Conservation (phyloP, 2,329 filamentous ascomycete species). For the Curvularia hawaiiensis region DNA sequence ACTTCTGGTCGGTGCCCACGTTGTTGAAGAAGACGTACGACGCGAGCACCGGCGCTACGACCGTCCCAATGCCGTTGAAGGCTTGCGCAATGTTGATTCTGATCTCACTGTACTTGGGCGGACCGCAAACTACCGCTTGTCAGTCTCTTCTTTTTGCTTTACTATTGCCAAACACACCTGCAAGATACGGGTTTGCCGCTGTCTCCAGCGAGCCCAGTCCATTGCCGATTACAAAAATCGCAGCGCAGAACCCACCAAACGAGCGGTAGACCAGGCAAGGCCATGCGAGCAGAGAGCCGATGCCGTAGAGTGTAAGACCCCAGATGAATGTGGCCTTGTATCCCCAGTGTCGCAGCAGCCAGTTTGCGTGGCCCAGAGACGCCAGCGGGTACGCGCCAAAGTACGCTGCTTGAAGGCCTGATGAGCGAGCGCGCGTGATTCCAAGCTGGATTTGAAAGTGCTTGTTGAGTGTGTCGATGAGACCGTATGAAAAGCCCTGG, state of each 20-base stretch:
- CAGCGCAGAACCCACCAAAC: constrained; percentile 65
- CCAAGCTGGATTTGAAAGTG: constrained; percentile 54
- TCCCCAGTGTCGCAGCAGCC: constrained; percentile 56
- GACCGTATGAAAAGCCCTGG: constrained; percentile 60
- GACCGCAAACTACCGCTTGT: constrained; percentile 55
- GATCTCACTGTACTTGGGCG: constrained; percentile 63
- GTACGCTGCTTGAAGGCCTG: constrained; percentile 56
- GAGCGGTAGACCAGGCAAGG: constrained; percentile 60
- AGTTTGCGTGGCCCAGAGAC: constrained; percentile 55
- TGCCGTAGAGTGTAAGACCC: constrained; percentile 60
- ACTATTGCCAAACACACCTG: constrained; percentile 7
- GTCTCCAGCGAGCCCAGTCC: constrained; percentile 63
- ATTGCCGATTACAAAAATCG: constrained; percentile 61
- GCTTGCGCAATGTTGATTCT: constrained; percentile 64
- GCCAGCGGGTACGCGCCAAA: constrained; percentile 58
- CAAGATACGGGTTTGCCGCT: constrained; percentile 57
- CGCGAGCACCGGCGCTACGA: constrained; percentile 64
- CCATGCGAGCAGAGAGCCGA: constrained; percentile 65
- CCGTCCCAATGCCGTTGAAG: constrained; percentile 63
- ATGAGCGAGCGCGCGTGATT: constrained; percentile 52
- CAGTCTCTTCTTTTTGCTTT: background rate
- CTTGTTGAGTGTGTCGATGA: constrained; percentile 60
- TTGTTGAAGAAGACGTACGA: constrained; percentile 67
- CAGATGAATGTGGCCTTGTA: constrained; percentile 55
- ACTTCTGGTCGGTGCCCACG: constrained; percentile 54